phyloP scores from a whole-genome alignment of 805 yeast species.

The Saturnispora serradocipensis region DNA sequence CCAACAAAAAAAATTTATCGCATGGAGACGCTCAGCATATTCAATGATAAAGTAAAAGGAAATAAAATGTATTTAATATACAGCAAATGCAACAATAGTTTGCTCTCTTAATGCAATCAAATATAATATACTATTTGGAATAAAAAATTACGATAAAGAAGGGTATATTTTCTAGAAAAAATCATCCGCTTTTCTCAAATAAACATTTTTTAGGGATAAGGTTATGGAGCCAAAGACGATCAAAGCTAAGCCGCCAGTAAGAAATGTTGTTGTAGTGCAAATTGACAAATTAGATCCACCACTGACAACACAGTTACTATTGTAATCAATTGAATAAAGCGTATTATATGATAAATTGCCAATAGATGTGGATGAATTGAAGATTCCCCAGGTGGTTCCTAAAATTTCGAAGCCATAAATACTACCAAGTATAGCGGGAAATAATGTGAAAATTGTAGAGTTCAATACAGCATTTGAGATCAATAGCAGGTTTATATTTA shows the following conservation, averaged over 20 bases:
- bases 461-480: constrained; percentile 29
- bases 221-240: constrained; percentile 19
- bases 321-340: constrained; percentile 60
- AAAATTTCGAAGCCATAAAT: constrained; percentile 84
- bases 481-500: constrained; percentile 20
- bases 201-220: constrained; percentile 17
- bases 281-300: constrained; percentile 11
- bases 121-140: not conserved
- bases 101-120: not conserved
- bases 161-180: constrained; percentile 15
- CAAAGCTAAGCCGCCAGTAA: constrained; percentile 21
- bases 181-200: constrained; percentile 19
- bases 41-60: too few relatives aligned
- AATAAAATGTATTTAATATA: too few relatives aligned
- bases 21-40: not conserved
- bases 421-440: constrained; percentile 74
- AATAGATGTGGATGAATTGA: constrained; percentile 65
- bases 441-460: constrained; percentile 79
- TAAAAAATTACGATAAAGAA: not conserved
- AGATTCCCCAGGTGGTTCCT: constrained; percentile 90
- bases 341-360: constrained; percentile 41
- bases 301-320: constrained; percentile 27
- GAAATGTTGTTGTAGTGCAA: constrained; percentile 27
- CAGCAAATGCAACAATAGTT: too few relatives aligned
- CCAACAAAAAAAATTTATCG: not conserved